phyloP scores from a whole-genome alignment of 176 grass and related monocot species.

The Urochloa ruziziensis region DNA sequence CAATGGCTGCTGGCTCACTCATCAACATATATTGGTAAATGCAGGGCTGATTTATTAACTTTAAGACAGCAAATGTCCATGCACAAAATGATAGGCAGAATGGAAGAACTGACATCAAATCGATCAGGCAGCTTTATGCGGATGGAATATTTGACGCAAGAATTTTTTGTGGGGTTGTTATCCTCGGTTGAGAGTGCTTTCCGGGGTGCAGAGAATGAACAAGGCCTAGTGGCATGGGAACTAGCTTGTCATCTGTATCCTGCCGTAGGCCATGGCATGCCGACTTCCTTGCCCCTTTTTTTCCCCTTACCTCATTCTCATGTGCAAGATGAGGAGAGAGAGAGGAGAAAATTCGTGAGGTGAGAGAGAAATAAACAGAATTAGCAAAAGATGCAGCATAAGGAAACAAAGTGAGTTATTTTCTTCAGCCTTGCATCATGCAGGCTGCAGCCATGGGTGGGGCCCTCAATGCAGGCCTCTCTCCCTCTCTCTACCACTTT shows the following conservation, averaged over 20 bases:
- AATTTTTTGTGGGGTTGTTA: conserved; percentile 41
- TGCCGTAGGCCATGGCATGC: conserved; percentile 35
- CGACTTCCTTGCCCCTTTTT: background rate
- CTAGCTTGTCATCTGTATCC: conserved; percentile 38
- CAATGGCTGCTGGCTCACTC: background rate
- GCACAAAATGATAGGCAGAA: conserved; percentile 39
- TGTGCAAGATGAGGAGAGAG: background rate
- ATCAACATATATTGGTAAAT: background rate
- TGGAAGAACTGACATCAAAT: conserved; percentile 49
- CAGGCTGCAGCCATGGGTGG: conserved; percentile 7
- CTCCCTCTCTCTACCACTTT: conserved; percentile 46
- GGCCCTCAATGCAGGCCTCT: conserved; percentile 26
- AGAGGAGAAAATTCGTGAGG: background rate
- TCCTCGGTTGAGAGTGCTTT: conserved; percentile 46
- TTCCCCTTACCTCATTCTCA: background rate
- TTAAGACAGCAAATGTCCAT: conserved; percentile 12
- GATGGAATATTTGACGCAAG: conserved; percentile 41
- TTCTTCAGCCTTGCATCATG: conserved; percentile 37
- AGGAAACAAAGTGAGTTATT: conserved; percentile 52
- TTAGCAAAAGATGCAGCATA: conserved; percentile 4
- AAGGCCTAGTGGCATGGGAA: conserved; percentile 51
- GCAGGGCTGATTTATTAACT: background rate
- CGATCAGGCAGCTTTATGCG: conserved; percentile 17
- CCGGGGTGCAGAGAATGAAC: conserved; percentile 31
- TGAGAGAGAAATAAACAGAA: background rate